Conservation (phyloP, 2,329 filamentous ascomycete genomes). For the Furcasterigmium sp. region DNA sequence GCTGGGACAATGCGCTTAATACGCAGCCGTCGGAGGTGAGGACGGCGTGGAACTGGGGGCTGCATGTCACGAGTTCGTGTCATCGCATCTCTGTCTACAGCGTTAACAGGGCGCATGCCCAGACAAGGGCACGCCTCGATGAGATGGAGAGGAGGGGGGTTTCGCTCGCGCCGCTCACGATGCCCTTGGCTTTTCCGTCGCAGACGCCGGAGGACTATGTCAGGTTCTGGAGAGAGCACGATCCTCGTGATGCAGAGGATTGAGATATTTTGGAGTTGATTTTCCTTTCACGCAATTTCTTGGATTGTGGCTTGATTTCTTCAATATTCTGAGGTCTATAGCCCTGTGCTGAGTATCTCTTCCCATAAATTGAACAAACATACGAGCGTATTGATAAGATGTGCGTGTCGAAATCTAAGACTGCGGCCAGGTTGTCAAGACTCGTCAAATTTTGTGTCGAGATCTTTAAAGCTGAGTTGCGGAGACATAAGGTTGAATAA, state of each 20-base stretch:
- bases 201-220: conserved; percentile 45
- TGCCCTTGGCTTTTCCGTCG: conserved; percentile 42
- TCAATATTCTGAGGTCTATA: too few species aligned
- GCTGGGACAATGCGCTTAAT: conserved; percentile 58
- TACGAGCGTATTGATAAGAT: too few species aligned
- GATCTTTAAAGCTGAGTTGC: too few species aligned
- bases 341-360: too few species aligned
- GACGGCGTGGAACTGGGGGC: conserved; percentile 58
- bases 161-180: conserved; percentile 48
- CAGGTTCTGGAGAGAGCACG: conserved; percentile 18
- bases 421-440: too few species aligned
- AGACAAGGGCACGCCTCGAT: conserved; percentile 43
- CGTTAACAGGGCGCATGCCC: conserved; percentile 46
- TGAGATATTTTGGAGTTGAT: too few species aligned
- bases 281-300: too few species aligned
- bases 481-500: too few species aligned
- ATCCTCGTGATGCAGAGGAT: conserved; percentile 20
- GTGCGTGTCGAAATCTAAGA: too few species aligned
- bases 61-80: conserved; percentile 59
- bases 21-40: conserved; percentile 53
- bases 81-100: conserved; percentile 59
- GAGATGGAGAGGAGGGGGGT: conserved; percentile 42
- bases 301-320: too few species aligned
- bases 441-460: too few species aligned
- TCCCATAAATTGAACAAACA: too few species aligned